These are phyloP conservation scores for Agroathelia rolfsii DNA, from an alignment of 1,284 basidiomycete species.

Conservation along the genomic window DNA sequence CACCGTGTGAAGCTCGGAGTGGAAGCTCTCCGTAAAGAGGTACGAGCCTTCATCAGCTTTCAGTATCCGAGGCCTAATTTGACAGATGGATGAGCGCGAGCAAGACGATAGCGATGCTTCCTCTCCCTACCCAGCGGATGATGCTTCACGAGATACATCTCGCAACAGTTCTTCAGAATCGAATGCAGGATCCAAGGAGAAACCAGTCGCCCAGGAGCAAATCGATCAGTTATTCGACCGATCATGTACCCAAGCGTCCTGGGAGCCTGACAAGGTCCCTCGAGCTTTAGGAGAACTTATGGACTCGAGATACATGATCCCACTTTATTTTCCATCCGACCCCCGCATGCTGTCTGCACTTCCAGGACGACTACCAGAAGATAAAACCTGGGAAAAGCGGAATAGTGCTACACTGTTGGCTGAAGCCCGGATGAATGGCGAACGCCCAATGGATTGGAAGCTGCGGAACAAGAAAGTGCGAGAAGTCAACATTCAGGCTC, in stretches of 20 bases:
- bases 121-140: constrained; percentile 19
- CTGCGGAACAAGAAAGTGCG: constrained; percentile 48
- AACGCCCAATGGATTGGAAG: constrained; percentile 43
- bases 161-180: constrained; percentile 26
- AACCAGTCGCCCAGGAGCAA: constrained; percentile 35
- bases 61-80: constrained; percentile 9
- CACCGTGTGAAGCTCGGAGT: constrained; percentile 77
- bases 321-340: constrained; percentile 74
- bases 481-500: constrained; percentile 43
- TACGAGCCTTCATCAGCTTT: constrained; percentile 17
- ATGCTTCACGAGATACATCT: constrained; percentile 21
- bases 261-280: constrained; percentile 69
- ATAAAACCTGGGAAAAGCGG: constrained; percentile 20
- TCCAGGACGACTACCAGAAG: constrained; percentile 36
- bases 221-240: constrained; percentile 78
- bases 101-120: constrained; percentile 43
- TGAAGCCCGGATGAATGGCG: constrained; percentile 26
- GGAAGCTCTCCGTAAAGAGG: constrained; percentile 72
- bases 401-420: constrained; percentile 19
- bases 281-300: constrained; percentile 81
- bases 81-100: constrained; percentile 58
- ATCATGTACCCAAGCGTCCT: constrained; percentile 49
- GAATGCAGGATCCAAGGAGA: no score
- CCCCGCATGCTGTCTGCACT: constrained; percentile 68
- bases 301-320: constrained; percentile 89